Conservation (phyloP, 495 filamentous ascomycete species). For the Poronia punctata region DNA sequence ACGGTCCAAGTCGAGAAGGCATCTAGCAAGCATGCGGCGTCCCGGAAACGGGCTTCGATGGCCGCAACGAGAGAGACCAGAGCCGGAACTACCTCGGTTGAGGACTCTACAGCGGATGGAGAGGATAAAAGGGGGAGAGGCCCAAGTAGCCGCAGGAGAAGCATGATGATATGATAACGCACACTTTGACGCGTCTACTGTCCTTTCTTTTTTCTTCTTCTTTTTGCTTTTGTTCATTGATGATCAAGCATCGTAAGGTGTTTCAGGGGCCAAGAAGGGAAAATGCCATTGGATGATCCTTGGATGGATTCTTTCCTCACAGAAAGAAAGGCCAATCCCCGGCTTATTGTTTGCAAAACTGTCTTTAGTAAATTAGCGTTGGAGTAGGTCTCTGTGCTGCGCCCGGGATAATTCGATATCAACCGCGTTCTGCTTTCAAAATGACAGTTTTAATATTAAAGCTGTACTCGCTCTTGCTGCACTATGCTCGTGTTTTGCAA, state of each 20-base stretch:
- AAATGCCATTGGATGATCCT: constrained; percentile 3
- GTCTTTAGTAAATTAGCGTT: no score
- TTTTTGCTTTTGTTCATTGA: constrained; percentile 6
- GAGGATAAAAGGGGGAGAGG: constrained; percentile 11
- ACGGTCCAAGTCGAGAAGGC: constrained; percentile 12
- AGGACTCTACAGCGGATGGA: constrained; percentile 13
- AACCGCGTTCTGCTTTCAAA: no score
- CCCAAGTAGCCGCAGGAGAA: constrained; percentile 34
- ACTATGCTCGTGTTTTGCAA: no score
- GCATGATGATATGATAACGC: constrained; percentile 49
- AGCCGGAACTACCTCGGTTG: constrained; percentile 12
- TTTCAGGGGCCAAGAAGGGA: not conserved
- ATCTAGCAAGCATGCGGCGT: not conserved
- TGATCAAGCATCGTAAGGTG: constrained; percentile 16
- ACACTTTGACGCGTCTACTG: not conserved
- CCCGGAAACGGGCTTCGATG: constrained; percentile 37
- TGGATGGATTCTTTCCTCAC: not conserved
- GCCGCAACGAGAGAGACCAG: constrained; percentile 14
- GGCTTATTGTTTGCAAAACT: no score
- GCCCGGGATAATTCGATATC: no score
- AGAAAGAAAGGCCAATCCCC: no score
- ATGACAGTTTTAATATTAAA: no score
- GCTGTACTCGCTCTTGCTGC: no score
- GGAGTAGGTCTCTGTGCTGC: no score
- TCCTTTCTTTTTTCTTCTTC: constrained; percentile 3